These are phyloP conservation scores for Saturnispora sekii DNA, from an alignment of 805 yeast species.

Conservation along the genomic window DNA sequence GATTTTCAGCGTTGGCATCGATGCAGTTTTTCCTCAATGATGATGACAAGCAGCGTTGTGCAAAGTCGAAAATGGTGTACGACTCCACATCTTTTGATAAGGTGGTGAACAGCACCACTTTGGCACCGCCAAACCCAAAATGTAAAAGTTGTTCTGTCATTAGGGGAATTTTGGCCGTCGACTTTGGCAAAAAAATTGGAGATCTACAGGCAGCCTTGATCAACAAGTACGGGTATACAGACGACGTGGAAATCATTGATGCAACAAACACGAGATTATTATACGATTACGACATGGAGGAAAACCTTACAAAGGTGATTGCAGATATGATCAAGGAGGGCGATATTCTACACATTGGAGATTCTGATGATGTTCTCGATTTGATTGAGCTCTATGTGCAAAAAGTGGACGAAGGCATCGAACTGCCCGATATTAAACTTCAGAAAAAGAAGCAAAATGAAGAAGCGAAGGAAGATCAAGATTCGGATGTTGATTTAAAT, in stretches of 20 bases:
- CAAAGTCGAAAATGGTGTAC: constrained; percentile 38
- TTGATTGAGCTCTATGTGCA: constrained; percentile 52
- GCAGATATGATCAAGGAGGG: constrained; percentile 44
- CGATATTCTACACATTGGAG: constrained; percentile 60
- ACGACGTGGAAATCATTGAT: constrained; percentile 46
- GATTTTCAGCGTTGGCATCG: constrained; percentile 71
- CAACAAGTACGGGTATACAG: constrained; percentile 43
- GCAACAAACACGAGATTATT: constrained; percentile 40
- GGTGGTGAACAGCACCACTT: constrained; percentile 53
- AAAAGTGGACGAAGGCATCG: constrained; percentile 10
- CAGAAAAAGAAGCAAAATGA: constrained; percentile 15
- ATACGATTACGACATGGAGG: constrained; percentile 85
- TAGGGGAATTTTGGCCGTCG: constrained; percentile 39
- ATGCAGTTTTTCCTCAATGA: constrained; percentile 35
- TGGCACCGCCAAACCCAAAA: constrained; percentile 53
- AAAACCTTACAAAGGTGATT: constrained; percentile 45
- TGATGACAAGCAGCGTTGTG: constrained; percentile 19
- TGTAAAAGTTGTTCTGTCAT: constrained; percentile 61
- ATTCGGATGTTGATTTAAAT: constrained; percentile 12
- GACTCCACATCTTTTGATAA: constrained; percentile 47
- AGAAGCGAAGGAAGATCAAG: constrained; percentile 18
- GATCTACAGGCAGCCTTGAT: constrained; percentile 44
- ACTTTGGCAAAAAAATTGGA: constrained; percentile 30
- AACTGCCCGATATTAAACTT: constrained; percentile 18
- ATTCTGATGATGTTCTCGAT: constrained; percentile 63